These are phyloP conservation scores for Xerocomus spinulosus DNA, from an alignment of 768 basidiomycete species.

Conservation along the genomic window DNA sequence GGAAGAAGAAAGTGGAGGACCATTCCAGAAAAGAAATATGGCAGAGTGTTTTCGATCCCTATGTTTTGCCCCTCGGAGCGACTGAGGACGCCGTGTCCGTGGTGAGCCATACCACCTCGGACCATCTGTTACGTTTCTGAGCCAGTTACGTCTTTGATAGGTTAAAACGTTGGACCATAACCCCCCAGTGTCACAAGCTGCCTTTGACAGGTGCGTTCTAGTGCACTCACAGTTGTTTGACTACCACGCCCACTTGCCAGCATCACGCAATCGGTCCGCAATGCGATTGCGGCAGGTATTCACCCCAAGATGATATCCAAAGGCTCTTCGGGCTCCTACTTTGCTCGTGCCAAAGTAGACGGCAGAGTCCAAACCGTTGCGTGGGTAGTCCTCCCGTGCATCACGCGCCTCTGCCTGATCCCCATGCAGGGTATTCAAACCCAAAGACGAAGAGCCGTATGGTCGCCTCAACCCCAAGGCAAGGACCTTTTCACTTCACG, in stretches of 20 bases:
- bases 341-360: slow-evolving; percentile 79
- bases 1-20: slow-evolving; percentile 67
- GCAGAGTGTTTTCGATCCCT: slow-evolving; percentile 77
- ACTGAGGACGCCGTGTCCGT: slow-evolving; percentile 21
- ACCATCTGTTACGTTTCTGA: neutral
- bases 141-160: slow-evolving; percentile 31
- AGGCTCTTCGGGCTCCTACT: slow-evolving; percentile 88
- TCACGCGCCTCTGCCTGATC: slow-evolving; percentile 2
- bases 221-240: neutral
- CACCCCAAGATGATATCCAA: slow-evolving; percentile 91
- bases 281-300: slow-evolving; percentile 68
- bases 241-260: slow-evolving; percentile 32
- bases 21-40: slow-evolving; percentile 69
- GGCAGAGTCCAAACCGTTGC: slow-evolving; percentile 75
- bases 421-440: slow-evolving; percentile 73
- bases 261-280: slow-evolving; percentile 58
- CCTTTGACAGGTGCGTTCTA: slow-evolving; percentile 61
- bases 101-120: slow-evolving; percentile 12
- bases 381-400: slow-evolving; percentile 39
- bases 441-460: slow-evolving; percentile 88
- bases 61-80: slow-evolving; percentile 34
- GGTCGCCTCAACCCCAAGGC: slow-evolving; percentile 85
- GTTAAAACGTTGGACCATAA: slow-evolving; percentile 80
- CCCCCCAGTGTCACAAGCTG: slow-evolving; percentile 65
- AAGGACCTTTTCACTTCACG: slow-evolving; percentile 1